A percentile compares a stretch with the other conserved stretches of the same genome.
phyloP scores from a whole-genome alignment of 140 eudicot species.

The Erigeron philadelphicus region DNA sequence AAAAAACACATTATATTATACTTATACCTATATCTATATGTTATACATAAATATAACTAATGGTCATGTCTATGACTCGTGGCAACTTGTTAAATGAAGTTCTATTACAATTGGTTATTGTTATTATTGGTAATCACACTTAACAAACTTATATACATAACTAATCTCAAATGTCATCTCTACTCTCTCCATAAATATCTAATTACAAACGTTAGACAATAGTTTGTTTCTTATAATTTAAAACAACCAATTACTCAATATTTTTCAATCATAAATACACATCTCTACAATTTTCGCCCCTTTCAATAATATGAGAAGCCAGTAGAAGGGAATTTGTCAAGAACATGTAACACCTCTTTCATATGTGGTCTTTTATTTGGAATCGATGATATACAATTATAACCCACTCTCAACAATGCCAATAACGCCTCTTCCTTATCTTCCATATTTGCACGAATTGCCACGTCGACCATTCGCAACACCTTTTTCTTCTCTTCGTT shows the following conservation, averaged over 20 bases:
- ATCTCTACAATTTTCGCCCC: conserved; percentile 9
- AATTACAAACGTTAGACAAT: conserved; percentile 3
- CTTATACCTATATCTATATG: too few species aligned
- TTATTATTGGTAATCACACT: background rate
- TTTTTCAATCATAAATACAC: conserved; percentile 18
- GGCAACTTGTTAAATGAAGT: too few species aligned
- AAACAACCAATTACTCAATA: conserved; percentile 19
- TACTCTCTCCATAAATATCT: background rate
- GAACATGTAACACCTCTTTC: conserved; percentile 73
- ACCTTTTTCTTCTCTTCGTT: conserved; percentile 57
- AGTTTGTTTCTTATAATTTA: background rate
- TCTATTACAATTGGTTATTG: too few species aligned
- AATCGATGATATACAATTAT: conserved; percentile 60
- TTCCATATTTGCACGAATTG: conserved; percentile 78
- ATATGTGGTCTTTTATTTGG: conserved; percentile 92
- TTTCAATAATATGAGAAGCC: conserved; percentile 29
- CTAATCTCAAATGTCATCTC: background rate
- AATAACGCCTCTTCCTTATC: conserved; percentile 73
- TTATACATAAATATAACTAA: too few species aligned
- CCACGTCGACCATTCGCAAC: conserved; percentile 74
- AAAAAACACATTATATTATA: too few species aligned
- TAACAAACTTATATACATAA: background rate
- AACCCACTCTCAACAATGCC: conserved; percentile 61
- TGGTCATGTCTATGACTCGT: too few species aligned
- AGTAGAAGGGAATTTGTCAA: conserved; percentile 69